A percentile compares a stretch with the other conserved stretches of the same genome.
These are phyloP conservation scores for Saccharomycopsis amapae DNA, from an alignment of 805 yeast genomes.

Conservation along the genomic window DNA sequence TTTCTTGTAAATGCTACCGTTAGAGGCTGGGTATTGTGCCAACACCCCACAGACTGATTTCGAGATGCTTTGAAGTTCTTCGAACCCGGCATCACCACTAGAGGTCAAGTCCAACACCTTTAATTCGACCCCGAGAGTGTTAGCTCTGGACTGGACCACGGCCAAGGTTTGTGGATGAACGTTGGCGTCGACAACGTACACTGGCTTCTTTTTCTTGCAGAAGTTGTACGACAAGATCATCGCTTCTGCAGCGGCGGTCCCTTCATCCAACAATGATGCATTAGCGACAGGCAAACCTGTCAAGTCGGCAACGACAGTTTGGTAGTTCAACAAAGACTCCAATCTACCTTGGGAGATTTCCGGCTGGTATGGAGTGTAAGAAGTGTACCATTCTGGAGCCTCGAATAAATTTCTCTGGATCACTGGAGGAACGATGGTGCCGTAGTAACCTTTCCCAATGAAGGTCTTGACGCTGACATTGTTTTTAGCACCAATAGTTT, in stretches of 20 bases:
- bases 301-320: constrained; percentile 82
- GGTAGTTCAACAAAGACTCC: constrained; percentile 83
- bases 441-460: constrained; percentile 93
- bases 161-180: constrained; percentile 82
- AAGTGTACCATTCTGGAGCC: constrained; percentile 97
- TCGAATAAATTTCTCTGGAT: constrained; percentile 89
- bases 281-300: constrained; percentile 95
- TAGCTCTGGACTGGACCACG: constrained; percentile 74
- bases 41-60: constrained; percentile 65
- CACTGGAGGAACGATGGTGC: constrained; percentile 84
- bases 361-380: constrained; percentile 97
- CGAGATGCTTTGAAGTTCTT: constrained; percentile 30
- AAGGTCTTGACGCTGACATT: constrained; percentile 56
- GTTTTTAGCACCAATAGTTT: constrained; percentile 68
- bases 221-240: constrained; percentile 75
- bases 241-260: constrained; percentile 96
- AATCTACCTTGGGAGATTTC: constrained; percentile 96
- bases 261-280: constrained; percentile 92
- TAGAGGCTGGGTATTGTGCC: constrained; percentile 85
- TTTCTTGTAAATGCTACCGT: constrained; percentile 57
- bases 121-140: constrained; percentile 61
- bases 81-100: constrained; percentile 32
- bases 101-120: constrained; percentile 49
- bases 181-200: constrained; percentile 65
- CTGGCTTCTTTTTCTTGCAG: constrained; percentile 56